Percentiles rank a stretch among this genome's conserved stretches.
phyloP scores from a whole-genome alignment of 257 asterid genomes.

The Solanum sejunctum region DNA sequence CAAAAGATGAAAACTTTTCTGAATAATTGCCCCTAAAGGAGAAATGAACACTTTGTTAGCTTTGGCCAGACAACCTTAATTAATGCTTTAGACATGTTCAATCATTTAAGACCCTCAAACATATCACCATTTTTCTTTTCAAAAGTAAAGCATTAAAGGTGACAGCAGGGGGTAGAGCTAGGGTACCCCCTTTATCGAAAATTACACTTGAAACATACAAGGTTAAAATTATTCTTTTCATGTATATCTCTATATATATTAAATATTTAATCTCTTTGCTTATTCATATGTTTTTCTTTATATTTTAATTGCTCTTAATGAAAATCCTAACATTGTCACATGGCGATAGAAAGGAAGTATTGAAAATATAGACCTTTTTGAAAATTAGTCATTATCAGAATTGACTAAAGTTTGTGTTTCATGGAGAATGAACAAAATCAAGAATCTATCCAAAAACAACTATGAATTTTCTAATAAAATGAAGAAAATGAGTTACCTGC shows the following conservation, averaged over 20 bases:
- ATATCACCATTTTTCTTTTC: background rate
- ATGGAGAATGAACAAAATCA: background rate
- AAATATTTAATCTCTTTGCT: background rate
- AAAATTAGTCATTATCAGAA: background rate
- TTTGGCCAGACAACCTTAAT: background rate
- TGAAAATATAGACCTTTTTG: background rate
- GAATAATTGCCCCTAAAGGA: background rate
- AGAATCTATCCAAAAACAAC: background rate
- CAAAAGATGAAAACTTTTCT: background rate
- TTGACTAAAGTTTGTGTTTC: background rate
- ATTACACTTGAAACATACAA: background rate
- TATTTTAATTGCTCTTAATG: background rate
- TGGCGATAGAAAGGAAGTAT: background rate
- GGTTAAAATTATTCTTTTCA: background rate
- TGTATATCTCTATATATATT: background rate
- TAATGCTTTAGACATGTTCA: background rate
- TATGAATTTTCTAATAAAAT: background rate
- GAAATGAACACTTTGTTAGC: background rate
- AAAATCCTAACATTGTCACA: background rate
- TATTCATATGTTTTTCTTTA: background rate
- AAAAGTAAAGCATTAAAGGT: background rate
- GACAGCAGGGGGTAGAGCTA: background rate
- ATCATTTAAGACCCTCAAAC: background rate
- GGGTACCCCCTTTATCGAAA: background rate
- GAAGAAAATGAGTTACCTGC: conserved; percentile 18